Base-by-base conservation (phyloP, 331 rosid genomes). In the Acacia concinna region DNA sequence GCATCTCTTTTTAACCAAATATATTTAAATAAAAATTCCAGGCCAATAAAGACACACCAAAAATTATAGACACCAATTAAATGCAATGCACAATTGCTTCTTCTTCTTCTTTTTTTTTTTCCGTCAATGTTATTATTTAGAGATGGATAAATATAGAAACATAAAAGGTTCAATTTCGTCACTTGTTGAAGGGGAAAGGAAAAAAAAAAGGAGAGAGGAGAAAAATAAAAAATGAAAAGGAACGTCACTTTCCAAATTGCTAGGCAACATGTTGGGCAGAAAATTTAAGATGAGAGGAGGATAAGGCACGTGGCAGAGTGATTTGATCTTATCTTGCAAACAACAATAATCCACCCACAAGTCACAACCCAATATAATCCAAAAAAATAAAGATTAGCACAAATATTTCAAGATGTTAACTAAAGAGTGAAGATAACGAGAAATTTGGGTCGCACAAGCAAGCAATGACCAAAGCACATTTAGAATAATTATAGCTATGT, bases 381-480 rank as follows among this genome's bases (percentile, higher is more conserved):
- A 3, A 56, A 9, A 23, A 25, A 20, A n/a, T 4, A n/a, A 9
- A 43, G 17, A 13, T 47, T 1, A 18, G 21, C 56, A 4, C 21
- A 38, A 51, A 51, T 4, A 47, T 47, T 47, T 47, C n/a, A 17
- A 47, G 21, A 20, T n/a, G n/a, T 52, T 52, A 52, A 52, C 1
- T 20, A 52, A 52, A 6, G 46, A 8, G 7, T 65, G 28, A 27
- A 44, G 27, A 54, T 70, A 64, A 71, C 4, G 18, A 46, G 17
- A n/a, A 84, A 63, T 64, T 60, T 81, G 66, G 11, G 30, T 49
- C 21, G 18, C 40, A 70, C 13, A 77, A 73, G 86, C 37, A 82
- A 35, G 84, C 31, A 79, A 65, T 75, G 14, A 23, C 62, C 71
- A 6, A 54, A 65, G 47, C n/a, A 11, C 15, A 3, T 9, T 9